A percentile compares a stretch with the other conserved stretches of the same genome.
Conservation (phyloP, 2,329 filamentous ascomycete genomes). For the Pseudohalonectria lignicola region DNA sequence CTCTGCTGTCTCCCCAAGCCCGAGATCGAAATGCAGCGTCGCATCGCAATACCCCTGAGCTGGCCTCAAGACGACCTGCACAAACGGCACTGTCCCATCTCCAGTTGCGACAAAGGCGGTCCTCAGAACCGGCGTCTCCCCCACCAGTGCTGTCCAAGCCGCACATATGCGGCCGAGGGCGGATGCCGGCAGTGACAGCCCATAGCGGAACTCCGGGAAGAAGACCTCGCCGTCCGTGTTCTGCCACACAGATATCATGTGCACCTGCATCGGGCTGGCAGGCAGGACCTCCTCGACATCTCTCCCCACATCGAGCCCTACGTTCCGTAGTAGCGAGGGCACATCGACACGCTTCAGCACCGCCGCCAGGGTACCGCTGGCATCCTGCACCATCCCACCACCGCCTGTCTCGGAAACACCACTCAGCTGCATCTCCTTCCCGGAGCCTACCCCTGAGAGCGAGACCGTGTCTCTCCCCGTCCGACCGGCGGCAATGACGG, state of each 20-base stretch:
- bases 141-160: conserved; percentile 52
- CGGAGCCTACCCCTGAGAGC: neutral
- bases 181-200: neutral
- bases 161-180: conserved; percentile 31
- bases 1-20: no score
- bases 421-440: neutral
- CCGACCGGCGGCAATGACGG: conserved; percentile 12
- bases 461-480: no score
- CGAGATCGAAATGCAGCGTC: neutral
- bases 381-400: neutral
- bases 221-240: conserved; percentile 57
- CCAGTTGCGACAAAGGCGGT: conserved; percentile 51
- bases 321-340: conserved; percentile 21
- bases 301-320: conserved; percentile 27
- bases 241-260: conserved; percentile 72
- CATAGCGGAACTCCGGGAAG: conserved; percentile 61
- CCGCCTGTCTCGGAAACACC: neutral
- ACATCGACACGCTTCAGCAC: neutral
- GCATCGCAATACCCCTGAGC: conserved; percentile 4
- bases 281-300: conserved; percentile 51
- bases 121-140: conserved; percentile 52
- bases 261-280: conserved; percentile 65
- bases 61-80: conserved; percentile 49
- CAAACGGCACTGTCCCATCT: conserved; percentile 34
- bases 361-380: neutral